Evolutionary conservation across 345 rosid genomes (phyloP), one percentile per base, ranked within the genome.

Genomic region (Salix suchowensis): DNA sequence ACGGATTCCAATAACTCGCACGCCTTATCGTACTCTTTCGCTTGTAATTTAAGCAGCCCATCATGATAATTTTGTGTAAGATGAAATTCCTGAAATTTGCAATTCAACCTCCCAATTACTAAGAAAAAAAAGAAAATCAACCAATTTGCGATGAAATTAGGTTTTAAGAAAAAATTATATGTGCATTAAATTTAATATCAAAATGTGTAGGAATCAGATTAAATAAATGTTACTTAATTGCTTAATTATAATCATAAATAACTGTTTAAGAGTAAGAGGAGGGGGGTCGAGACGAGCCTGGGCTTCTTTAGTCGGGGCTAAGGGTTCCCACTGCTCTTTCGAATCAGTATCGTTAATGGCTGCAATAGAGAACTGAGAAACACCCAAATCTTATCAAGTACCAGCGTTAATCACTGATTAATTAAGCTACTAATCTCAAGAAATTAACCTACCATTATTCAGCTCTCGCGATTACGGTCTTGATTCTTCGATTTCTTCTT

Each of bases 231-330:
- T 68, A 40, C 28, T 44, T 3, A 10, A 12, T 7, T 19, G 4
- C 65, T 18, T 60, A 50, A 54, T 26, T n/a, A 55, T 8, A 39
- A 54, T 26, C 36, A 44, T 21, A 9, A 34, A 7, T 5, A 0
- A 3, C 21, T 30, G 7, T 5, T 23, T 2, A 65, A 23, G 37
- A 3, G 12, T 32, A 70, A 55, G 23, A 34, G 75, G 34, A 71
- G 67, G 67, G 37, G 69, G 58, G 13, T 54, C 34, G 10, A 70
- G 44, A 65, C 83, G 32, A 60, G 86, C 99, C 98, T 93, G 99
- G 71, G 98, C 97, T 88, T 93, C 98, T 85, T 96, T 93, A 79
- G 96, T 91, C 16, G 99, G 99, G 76, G 99, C 99, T 73, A 96
- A 79, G 77, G 98, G 99, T 84, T 93, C 99, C 99, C 99, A 96